Evolutionary conservation across 306 rosid species (phyloP).

Genomic region (Sicyos baderoa): DNA sequence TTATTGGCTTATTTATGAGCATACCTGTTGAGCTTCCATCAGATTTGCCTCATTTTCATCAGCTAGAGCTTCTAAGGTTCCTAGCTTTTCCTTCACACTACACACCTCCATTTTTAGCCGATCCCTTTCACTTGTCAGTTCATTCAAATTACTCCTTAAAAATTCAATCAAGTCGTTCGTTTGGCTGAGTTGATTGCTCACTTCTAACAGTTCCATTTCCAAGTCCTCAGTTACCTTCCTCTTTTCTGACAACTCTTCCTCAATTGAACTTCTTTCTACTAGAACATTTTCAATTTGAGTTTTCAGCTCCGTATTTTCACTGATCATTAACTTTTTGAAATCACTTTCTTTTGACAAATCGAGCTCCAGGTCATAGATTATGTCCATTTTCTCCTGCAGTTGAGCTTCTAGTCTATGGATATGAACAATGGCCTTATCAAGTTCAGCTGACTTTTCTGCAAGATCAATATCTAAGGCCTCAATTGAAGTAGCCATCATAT

Average conservation of each 20-base stretch:
- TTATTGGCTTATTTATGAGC: conserved; percentile 1
- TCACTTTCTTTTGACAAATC: conserved; percentile 37
- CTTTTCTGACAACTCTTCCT: conserved; percentile 52
- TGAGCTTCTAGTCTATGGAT: conserved; percentile 50
- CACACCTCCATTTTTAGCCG: conserved; percentile 46
- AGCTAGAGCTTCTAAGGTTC: conserved; percentile 49
- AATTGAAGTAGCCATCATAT: conserved; percentile 43
- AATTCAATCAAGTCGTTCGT: conserved; percentile 49
- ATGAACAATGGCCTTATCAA: conserved; percentile 41
- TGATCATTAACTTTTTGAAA: conserved; percentile 29
- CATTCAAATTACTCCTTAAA: conserved; percentile 41
- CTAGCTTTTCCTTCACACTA: conserved; percentile 47
- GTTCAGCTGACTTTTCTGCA: conserved; percentile 53
- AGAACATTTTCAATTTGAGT: conserved; percentile 40
- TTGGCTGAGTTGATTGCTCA: conserved; percentile 44
- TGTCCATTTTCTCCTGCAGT: conserved; percentile 45
- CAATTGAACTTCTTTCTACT: conserved; percentile 35
- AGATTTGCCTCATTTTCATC: conserved; percentile 60
- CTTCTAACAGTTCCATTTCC: conserved; percentile 62
- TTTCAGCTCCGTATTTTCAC: conserved; percentile 45
- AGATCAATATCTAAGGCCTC: conserved; percentile 59
- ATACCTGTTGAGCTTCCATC: conserved; percentile 69
- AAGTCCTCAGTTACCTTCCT: conserved; percentile 45
- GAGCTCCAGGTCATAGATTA: conserved; percentile 48
- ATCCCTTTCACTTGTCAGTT: conserved; percentile 51